Conservation (phyloP, 164 flowering plant species). For the Santalum album region DNA sequence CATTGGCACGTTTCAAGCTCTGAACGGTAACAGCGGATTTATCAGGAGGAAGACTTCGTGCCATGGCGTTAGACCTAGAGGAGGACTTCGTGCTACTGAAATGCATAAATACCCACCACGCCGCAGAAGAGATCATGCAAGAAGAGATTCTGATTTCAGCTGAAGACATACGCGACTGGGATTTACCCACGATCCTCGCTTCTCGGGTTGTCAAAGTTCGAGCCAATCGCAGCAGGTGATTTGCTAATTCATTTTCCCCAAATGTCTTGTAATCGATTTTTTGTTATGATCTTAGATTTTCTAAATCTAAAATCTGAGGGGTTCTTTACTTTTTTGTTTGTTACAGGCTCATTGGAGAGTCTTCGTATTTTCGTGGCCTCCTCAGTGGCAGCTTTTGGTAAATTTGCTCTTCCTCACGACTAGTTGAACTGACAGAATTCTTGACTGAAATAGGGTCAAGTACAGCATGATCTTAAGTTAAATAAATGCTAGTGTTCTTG, state of each 20-base stretch:
- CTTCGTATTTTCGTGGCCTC: slow-evolving; percentile 34
- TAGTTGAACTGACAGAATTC: too few relatives aligned
- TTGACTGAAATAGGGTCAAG: too few relatives aligned
- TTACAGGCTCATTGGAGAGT: slow-evolving; percentile 25
- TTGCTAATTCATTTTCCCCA: background rate
- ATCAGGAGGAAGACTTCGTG: background rate
- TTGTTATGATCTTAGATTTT: background rate
- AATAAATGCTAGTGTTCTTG: too few relatives aligned
- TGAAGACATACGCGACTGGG: slow-evolving; percentile 35
- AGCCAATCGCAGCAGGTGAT: slow-evolving; percentile 36
- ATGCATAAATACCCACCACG: slow-evolving; percentile 15
- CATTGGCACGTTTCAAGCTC: too few relatives aligned
- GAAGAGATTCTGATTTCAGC: slow-evolving; percentile 25
- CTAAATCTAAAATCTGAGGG: background rate
- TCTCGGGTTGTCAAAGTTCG: slow-evolving; percentile 26
- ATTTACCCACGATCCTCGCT: slow-evolving; percentile 27
- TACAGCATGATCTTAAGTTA: too few relatives aligned
- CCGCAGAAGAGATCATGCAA: slow-evolving; percentile 1
- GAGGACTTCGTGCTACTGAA: slow-evolving; percentile 20
- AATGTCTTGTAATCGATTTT: background rate
- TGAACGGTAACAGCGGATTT: too few relatives aligned
- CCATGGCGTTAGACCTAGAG: slow-evolving; percentile 13
- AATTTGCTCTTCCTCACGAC: background rate
- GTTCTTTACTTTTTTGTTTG: slow-evolving; percentile 3
- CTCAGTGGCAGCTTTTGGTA: slow-evolving; percentile 42